Evolutionary conservation across 1,284 basidiomycete genomes (phyloP), one percentile per base, ranked within the genome.

Genomic region (Phenoliferia sp.): DNA sequence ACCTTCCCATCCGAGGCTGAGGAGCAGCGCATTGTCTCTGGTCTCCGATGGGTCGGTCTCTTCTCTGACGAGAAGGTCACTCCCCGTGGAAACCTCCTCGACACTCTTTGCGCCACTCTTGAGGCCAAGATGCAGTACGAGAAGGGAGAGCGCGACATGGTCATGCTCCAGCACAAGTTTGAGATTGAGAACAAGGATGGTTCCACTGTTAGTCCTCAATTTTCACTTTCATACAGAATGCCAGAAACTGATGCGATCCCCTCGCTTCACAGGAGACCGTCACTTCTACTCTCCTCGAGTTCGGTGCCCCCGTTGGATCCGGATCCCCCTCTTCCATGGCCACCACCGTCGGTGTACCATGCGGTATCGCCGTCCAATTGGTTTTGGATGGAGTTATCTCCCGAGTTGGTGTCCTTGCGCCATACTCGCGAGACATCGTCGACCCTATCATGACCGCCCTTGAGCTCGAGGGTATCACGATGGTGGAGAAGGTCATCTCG

Each of bases 141-240:
- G 71, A 82, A 85, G 59, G 92, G 92, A 70, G 94, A 98, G 82
- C 88, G 93, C 28, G 95, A 99, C 80, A 87, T 98, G 73, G 92
- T 99, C 74, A 92, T 97, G 87, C 86, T 99, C 63, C 94, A 98
- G 82, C 95, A 99, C 86, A 95, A 94, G 82, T 96, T 97, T 78
- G 82, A 90, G 75, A 88, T 96, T 58, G 86, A 92, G 78, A 90
- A 89, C 85, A 83, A 85, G 48, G 90, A 95, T 77, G 93, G 94
- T 62, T 85, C 82, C 60, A 82, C 84, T 79, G 90, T 89, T 67
- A 67, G 84, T 77, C 57, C 52, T 66, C 19, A n/a, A 22, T 1
- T 29, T 52, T 48, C 54, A 16, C 33, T 28, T 16, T 1, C 3
- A 26, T n/a, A 1, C 3, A 5, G 73, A 65, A 61, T 73, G 22